Evolutionary conservation across 2,329 filamentous ascomycete genomes (phyloP).

Genomic region (Cercospora sp.): DNA sequence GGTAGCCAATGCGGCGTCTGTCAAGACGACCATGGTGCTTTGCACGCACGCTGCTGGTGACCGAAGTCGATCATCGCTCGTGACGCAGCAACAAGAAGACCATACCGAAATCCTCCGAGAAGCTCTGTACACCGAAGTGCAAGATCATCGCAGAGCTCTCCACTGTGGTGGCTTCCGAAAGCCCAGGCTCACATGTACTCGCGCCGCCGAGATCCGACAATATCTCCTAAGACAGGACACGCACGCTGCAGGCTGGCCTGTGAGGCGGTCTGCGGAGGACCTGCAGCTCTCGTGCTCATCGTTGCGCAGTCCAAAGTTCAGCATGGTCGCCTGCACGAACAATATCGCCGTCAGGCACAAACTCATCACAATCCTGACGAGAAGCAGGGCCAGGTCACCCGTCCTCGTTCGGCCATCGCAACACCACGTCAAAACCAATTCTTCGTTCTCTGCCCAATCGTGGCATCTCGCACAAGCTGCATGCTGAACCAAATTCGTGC

Average conservation of each 20-base stretch:
- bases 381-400: background rate
- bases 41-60: background rate
- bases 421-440: background rate
- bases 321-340: slow-evolving; percentile 3
- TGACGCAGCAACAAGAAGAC: background rate
- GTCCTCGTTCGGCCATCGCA: background rate
- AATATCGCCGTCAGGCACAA: background rate
- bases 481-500: background rate
- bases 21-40: slow-evolving; percentile 4
- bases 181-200: background rate
- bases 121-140: background rate
- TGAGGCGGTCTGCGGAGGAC: background rate
- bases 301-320: background rate
- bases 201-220: background rate
- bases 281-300: slow-evolving; percentile 7
- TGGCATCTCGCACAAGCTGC: background rate
- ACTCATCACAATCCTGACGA: background rate
- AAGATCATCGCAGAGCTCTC: background rate
- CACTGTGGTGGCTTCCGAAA: background rate
- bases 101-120: background rate
- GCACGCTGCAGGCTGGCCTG: background rate
- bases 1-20: slow-evolving; percentile 2
- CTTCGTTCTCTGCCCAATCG: background rate
- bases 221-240: background rate
- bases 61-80: background rate